Conservation (phyloP, 192 early-diverging fungal genomes). For the Entomortierella lignicola region DNA sequence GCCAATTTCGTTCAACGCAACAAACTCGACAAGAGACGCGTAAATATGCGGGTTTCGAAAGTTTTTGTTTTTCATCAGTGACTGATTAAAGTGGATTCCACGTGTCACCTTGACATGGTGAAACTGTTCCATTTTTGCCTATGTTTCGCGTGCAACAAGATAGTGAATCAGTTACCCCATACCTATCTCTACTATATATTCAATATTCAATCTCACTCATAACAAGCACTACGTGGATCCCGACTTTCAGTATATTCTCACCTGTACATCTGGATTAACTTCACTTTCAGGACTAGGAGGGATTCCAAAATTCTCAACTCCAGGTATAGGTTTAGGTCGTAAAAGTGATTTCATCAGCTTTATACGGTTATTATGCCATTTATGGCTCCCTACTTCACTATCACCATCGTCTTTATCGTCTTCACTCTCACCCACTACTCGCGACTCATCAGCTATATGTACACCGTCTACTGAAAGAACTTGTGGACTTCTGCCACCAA, state of each 20-base stretch:
- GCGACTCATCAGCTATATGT: conserved; percentile 13
- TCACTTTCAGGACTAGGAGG: conserved; percentile 64
- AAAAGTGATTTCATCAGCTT: conserved; percentile 50
- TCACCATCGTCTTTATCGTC: neutral
- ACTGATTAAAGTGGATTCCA: conserved; percentile 85
- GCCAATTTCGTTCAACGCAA: conserved; percentile 85
- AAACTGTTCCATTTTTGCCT: conserved; percentile 85
- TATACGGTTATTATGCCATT: conserved; percentile 1
- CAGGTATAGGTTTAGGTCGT: conserved; percentile 60
- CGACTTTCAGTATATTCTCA: conserved; percentile 36
- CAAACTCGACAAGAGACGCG: conserved; percentile 84
- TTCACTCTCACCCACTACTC: neutral
- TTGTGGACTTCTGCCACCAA: conserved; percentile 31
- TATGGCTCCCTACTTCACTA: neutral
- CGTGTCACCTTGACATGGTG: conserved; percentile 66
- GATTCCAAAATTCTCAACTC: conserved; percentile 68
- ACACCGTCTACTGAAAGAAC: conserved; percentile 7
- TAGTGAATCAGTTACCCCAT: too few relatives aligned
- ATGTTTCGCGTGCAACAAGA: neutral
- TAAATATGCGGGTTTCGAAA: conserved; percentile 95
- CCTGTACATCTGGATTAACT: conserved; percentile 73
- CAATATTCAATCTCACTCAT: neutral
- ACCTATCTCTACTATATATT: neutral
- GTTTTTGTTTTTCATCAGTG: conserved; percentile 83
- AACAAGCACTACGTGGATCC: too few relatives aligned